phyloP scores from a whole-genome alignment of 1,139 yeast genomes.

The Pichia sp. region DNA sequence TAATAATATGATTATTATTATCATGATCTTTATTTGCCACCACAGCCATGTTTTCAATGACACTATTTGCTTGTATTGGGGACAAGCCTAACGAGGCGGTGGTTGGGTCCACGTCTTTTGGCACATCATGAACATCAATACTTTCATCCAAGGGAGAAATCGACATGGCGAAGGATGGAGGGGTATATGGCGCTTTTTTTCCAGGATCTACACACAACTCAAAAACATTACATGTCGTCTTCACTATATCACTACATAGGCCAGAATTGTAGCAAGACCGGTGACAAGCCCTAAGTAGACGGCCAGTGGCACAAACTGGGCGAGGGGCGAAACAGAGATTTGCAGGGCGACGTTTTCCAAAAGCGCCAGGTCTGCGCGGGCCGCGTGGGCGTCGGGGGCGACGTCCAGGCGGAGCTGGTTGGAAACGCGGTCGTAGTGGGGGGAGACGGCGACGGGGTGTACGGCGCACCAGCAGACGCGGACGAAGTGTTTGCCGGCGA shows the following conservation, averaged over 20 bases:
- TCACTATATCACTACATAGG: not conserved
- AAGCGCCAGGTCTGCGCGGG: too few relatives aligned
- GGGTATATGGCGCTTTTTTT: too few relatives aligned
- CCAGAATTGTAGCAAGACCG: too few relatives aligned
- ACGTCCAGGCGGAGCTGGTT: not conserved
- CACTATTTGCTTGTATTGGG: not conserved
- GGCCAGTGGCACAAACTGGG: not conserved
- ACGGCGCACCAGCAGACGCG: not conserved
- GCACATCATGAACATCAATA: not conserved
- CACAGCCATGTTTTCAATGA: conserved; percentile 5
- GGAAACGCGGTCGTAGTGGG: not conserved
- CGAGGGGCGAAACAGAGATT: not conserved
- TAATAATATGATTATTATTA: too few relatives aligned
- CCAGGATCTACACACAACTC: too few relatives aligned
- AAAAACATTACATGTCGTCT: too few relatives aligned
- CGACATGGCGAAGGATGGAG: not conserved
- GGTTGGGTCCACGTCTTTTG: not conserved
- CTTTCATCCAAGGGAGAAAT: not conserved
- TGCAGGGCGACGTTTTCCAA: not conserved
- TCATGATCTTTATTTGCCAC: not conserved
- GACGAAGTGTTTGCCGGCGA: not conserved
- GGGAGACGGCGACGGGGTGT: not conserved
- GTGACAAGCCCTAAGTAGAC: not conserved
- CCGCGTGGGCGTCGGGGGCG: not conserved
- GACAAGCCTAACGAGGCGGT: not conserved